phyloP scores from a whole-genome alignment of 2,329 filamentous ascomycete species.

The Arthroderma sp. region DNA sequence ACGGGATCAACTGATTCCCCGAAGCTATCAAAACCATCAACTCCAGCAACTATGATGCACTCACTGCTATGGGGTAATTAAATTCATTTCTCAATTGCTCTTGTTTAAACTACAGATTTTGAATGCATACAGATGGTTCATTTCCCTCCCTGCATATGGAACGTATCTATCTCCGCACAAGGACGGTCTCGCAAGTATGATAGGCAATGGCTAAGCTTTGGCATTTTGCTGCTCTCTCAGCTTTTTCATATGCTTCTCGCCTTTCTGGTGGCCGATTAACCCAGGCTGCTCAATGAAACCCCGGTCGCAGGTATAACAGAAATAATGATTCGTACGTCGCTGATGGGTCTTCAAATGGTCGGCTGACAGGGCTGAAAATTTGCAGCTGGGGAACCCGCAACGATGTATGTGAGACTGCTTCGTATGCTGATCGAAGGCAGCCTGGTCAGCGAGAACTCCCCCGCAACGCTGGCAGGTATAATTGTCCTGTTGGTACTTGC shows the following conservation, averaged over 20 bases:
- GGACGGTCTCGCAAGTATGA: too few species aligned
- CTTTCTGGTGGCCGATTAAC: slow-evolving; percentile 4
- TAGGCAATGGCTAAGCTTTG: too few species aligned
- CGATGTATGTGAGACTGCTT: neutral
- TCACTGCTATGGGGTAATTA: too few species aligned
- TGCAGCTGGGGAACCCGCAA: slow-evolving; percentile 3
- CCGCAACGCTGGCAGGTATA: neutral
- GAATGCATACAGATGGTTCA: too few species aligned
- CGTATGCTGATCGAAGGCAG: neutral
- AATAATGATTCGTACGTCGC: slow-evolving; percentile 6
- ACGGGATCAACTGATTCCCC: slow-evolving; percentile 1
- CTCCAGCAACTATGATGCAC: neutral
- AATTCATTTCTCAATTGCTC: too few species aligned
- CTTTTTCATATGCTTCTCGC: slow-evolving; percentile 1
- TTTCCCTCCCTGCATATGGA: too few species aligned
- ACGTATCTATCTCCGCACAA: too few species aligned
- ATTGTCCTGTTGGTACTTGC: neutral
- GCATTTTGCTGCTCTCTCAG: too few species aligned
- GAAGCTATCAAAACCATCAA: neutral
- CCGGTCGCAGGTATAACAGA: slow-evolving; percentile 8
- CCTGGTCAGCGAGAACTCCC: neutral
- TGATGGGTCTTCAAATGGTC: slow-evolving; percentile 4
- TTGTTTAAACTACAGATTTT: too few species aligned
- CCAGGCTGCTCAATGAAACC: slow-evolving; percentile 5
- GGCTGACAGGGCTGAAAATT: neutral